Conservation (phyloP, 164 flowering plant genomes). For the Sextonia rubra region DNA sequence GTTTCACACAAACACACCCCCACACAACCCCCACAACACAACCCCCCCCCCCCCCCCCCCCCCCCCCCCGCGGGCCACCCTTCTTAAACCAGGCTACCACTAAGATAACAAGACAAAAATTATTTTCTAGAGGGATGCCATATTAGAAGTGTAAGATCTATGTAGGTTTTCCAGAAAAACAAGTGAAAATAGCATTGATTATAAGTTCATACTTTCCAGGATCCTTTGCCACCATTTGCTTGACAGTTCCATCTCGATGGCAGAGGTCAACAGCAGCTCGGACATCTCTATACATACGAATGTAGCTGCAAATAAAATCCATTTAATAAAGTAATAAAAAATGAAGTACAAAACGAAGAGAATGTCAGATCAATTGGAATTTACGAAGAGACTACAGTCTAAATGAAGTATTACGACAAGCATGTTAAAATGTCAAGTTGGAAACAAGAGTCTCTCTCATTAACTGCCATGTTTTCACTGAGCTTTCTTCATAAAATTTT, state of each 20-base stretch:
- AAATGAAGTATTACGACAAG: neutral
- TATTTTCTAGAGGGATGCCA: neutral
- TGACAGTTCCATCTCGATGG: conserved; percentile 98
- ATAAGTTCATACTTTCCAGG: conserved; percentile 56
- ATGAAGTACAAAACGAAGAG: neutral
- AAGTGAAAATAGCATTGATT: neutral
- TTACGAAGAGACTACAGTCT: neutral
- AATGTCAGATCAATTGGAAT: neutral
- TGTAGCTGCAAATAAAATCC: conserved; percentile 45
- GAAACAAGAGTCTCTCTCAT: no score
- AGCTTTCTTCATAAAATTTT: no score
- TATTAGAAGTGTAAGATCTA: neutral
- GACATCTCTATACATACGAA: conserved; percentile 86
- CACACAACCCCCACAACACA: no score
- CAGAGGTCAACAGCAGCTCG: conserved; percentile 97
- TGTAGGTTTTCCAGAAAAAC: neutral
- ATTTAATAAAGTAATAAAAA: no score
- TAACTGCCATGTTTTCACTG: no score
- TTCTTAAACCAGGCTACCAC: no score
- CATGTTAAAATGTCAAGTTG: neutral
- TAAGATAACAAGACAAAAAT: neutral
- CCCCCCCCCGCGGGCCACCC: no score
- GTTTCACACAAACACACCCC: neutral
- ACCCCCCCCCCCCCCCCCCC: no score
- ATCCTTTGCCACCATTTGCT: conserved; percentile 91